phyloP scores from a whole-genome alignment of 2,329 filamentous ascomycete species.

The Fusarium avenaceum region DNA sequence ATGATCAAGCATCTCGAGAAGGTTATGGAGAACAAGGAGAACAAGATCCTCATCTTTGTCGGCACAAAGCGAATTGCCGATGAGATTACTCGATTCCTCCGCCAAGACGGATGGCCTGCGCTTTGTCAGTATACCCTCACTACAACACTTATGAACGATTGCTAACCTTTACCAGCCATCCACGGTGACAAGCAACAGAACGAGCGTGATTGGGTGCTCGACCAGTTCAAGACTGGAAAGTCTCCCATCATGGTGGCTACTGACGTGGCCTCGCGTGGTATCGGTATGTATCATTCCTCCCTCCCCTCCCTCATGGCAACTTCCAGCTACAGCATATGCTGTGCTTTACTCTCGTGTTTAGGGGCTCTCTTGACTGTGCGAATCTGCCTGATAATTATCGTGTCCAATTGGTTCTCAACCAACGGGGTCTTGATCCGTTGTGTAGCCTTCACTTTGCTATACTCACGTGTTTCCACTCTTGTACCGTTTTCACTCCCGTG shows the following conservation, averaged over 20 bases:
- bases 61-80: conserved; percentile 95
- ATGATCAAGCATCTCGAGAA: conserved; percentile 99
- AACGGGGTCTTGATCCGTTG: conserved; percentile 84
- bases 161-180: conserved; percentile 75
- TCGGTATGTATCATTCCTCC: conserved; percentile 88
- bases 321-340: conserved; percentile 70
- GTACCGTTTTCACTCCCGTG: conserved; percentile 70
- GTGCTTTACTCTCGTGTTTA: conserved; percentile 94
- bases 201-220: conserved; percentile 99
- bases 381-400: conserved; percentile 87
- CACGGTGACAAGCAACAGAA: conserved; percentile 99
- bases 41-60: conserved; percentile 97
- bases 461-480: conserved; percentile 80
- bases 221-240: conserved; percentile 99
- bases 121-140: conserved; percentile 76
- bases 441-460: conserved; percentile 69
- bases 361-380: conserved; percentile 89
- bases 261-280: conserved; percentile 99
- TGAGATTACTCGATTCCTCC: conserved; percentile 96
- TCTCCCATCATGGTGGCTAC: conserved; percentile 99
- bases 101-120: conserved; percentile 97
- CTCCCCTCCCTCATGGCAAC: conserved; percentile 65
- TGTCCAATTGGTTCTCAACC: conserved; percentile 85
- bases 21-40: conserved; percentile 95
- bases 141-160: conserved; percentile 45